A percentile compares a stretch with the other conserved stretches of the same genome.
Conservation (phyloP, 139 green algal species). For the Chlorella sorokiniana region DNA sequence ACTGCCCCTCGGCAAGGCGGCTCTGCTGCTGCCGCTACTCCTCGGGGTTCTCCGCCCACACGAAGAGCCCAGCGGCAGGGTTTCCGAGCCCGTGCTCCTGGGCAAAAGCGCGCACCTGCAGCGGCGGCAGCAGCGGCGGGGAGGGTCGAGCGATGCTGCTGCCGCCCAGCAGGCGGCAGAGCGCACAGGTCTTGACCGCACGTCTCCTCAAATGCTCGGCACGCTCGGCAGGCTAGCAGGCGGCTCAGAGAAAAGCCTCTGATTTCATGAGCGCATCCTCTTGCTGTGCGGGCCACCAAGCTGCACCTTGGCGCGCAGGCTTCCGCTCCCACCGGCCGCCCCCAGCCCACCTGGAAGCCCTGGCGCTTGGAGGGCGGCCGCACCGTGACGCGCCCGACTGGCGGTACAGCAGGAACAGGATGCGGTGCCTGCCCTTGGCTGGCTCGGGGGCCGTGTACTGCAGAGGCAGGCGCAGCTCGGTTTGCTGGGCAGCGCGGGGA, state of each 20-base stretch:
- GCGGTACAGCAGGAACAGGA: conserved; percentile 38
- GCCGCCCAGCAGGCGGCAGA: no score
- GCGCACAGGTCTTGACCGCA: no score
- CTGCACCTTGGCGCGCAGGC: no score
- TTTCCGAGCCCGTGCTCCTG: conserved; percentile 37
- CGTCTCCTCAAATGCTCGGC: no score
- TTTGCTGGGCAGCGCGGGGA: no score
- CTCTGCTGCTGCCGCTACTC: conserved; percentile 7
- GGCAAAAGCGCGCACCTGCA: conserved; percentile 33
- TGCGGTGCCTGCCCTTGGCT: conserved; percentile 24
- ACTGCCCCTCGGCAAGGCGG: not conserved
- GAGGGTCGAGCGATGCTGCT: not conserved
- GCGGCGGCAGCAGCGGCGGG: not conserved
- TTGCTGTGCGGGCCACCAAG: no score
- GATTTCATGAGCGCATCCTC: no score
- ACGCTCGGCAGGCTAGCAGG: not conserved
- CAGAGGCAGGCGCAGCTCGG: no score
- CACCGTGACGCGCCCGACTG: conserved; percentile 23
- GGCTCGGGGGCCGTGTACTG: conserved; percentile 30
- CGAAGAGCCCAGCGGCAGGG: conserved; percentile 28
- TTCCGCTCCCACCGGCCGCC: not conserved
- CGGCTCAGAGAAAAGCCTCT: not conserved
- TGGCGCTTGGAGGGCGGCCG: conserved; percentile 14
- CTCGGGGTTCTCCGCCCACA: conserved; percentile 15
- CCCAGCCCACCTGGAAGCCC: conserved; percentile 20